Evolutionary conservation across 495 filamentous ascomycete genomes (phyloP).

Genomic region (Collariella sp.): DNA sequence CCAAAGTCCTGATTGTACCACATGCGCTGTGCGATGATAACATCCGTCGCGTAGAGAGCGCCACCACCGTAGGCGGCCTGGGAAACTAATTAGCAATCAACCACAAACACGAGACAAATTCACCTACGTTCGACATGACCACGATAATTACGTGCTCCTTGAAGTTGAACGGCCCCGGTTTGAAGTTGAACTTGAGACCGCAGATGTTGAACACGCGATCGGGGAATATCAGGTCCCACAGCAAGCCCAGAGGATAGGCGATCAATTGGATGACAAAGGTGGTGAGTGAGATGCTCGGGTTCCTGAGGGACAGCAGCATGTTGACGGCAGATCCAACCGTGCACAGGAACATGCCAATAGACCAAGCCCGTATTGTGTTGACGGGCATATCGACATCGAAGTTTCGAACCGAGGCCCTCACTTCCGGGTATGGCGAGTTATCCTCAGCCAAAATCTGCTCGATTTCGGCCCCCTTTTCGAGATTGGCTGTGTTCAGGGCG

Average conservation of each 20-base stretch:
- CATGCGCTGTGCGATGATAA: conserved; percentile 34
- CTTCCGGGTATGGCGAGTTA: conserved; percentile 64
- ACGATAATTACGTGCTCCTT: conserved; percentile 74
- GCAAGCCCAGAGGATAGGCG: conserved; percentile 60
- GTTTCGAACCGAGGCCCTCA: conserved; percentile 49
- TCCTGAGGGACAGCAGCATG: conserved; percentile 59
- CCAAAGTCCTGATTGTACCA: conserved; percentile 36
- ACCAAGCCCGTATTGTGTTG: conserved; percentile 66
- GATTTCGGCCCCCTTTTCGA: conserved; percentile 45
- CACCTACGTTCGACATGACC: conserved; percentile 56
- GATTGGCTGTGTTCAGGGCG: conserved; percentile 47
- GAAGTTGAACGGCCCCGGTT: conserved; percentile 66
- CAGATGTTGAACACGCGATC: conserved; percentile 49
- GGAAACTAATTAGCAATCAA: conserved; percentile 7
- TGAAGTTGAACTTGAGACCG: conserved; percentile 53
- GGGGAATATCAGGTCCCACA: conserved; percentile 47
- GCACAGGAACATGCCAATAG: conserved; percentile 54
- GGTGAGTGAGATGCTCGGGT: conserved; percentile 55
- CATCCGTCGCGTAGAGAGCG: conserved; percentile 41
- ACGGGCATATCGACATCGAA: conserved; percentile 58
- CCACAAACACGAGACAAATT: neutral
- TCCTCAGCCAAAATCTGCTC: conserved; percentile 52
- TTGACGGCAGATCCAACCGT: conserved; percentile 63
- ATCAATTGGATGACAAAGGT: conserved; percentile 61
- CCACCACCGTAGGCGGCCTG: conserved; percentile 42